Evolutionary conservation across 306 rosid species (phyloP).

Genomic region (Vachellia collinsii): DNA sequence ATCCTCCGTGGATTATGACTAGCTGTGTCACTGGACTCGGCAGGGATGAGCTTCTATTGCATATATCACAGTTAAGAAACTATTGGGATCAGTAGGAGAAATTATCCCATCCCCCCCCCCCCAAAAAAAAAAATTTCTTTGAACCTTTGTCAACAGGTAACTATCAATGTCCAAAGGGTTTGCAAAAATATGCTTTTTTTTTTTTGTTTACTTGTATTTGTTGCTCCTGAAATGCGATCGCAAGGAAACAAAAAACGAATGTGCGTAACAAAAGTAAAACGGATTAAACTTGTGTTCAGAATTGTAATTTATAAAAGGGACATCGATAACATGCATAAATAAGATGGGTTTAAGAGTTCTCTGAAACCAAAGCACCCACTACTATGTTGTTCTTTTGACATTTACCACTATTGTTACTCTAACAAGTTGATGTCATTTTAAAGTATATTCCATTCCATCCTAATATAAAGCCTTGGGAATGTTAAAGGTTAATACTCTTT

Average conservation of each 20-base stretch:
- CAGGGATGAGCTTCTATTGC: constrained; percentile 86
- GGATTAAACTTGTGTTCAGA: neutral
- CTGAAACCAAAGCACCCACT: neutral
- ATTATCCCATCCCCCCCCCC: neutral
- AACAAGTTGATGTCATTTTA: neutral
- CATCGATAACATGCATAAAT: too few species aligned
- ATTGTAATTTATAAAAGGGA: neutral
- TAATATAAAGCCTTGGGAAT: too few species aligned
- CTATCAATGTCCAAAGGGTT: neutral
- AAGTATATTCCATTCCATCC: too few species aligned
- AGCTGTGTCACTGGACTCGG: constrained; percentile 90
- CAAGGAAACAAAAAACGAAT: too few species aligned
- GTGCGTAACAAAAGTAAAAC: too few species aligned
- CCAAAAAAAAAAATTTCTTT: neutral
- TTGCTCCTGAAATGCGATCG: too few species aligned
- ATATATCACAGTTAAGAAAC: constrained; percentile 83
- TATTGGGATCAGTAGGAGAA: constrained; percentile 80
- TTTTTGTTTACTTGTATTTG: neutral
- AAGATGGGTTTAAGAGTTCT: too few species aligned
- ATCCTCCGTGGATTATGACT: constrained; percentile 95
- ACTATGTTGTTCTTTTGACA: neutral
- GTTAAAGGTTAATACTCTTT: too few species aligned
- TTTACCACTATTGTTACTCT: neutral
- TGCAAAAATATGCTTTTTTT: neutral
- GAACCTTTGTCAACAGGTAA: constrained; percentile 18